phyloP scores from a whole-genome alignment of 1,284 basidiomycete species.

The Cryptococcus sp. region DNA sequence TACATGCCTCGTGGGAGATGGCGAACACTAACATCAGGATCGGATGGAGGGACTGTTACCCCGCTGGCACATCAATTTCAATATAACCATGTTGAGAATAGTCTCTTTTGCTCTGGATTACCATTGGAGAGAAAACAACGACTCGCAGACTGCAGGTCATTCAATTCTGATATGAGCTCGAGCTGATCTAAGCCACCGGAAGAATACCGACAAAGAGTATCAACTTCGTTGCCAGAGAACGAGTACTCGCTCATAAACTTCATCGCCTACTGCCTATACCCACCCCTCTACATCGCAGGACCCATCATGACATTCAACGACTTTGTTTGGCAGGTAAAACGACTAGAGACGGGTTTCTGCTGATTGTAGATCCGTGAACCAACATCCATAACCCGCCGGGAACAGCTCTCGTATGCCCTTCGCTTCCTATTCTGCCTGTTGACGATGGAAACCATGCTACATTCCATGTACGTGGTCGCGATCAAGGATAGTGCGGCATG shows the following conservation, averaged over 20 bases:
- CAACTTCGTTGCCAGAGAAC: conserved; percentile 50
- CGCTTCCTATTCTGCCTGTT: conserved; percentile 71
- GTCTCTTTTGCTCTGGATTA: conserved; percentile 91
- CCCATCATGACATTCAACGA: conserved; percentile 97
- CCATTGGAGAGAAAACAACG: conserved; percentile 60
- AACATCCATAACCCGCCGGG: conserved; percentile 43
- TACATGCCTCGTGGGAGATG: neutral
- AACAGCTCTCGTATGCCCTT: conserved; percentile 56
- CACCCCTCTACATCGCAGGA: conserved; percentile 92
- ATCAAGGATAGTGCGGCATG: conserved; percentile 77
- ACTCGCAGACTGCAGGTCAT: neutral
- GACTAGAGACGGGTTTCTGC: too few species aligned
- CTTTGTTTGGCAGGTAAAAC: conserved; percentile 78
- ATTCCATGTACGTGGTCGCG: conserved; percentile 94
- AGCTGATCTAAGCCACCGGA: conserved; percentile 5
- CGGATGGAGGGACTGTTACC: conserved; percentile 61
- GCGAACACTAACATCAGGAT: conserved; percentile 56
- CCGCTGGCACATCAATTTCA: conserved; percentile 91
- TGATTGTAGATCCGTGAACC: conserved; percentile 49
- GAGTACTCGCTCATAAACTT: conserved; percentile 60
- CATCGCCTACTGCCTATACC: conserved; percentile 75
- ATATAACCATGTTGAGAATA: conserved; percentile 92
- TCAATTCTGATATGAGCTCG: too few species aligned
- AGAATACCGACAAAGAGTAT: conserved; percentile 53
- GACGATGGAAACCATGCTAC: conserved; percentile 86